These are phyloP conservation scores for Tricladium varicosporioides DNA, from an alignment of 2,329 filamentous ascomycete genomes.

Conservation along the genomic window DNA sequence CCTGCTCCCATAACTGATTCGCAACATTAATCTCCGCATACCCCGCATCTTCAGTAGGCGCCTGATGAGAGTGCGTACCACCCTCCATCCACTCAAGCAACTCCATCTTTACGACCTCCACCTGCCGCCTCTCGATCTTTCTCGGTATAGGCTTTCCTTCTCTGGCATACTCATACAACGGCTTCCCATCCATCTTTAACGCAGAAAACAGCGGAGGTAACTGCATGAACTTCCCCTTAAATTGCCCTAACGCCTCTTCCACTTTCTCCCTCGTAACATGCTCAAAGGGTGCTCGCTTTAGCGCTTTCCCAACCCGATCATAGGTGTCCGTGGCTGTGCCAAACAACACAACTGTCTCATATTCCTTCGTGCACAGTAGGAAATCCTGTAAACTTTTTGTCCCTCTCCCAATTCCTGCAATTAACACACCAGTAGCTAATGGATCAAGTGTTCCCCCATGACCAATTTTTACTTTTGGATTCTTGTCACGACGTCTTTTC, in stretches of 20 bases:
- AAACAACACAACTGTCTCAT: conserved; percentile 86
- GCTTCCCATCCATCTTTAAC: conserved; percentile 89
- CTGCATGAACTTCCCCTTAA: conserved; percentile 83
- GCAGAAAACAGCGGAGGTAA: conserved; percentile 91
- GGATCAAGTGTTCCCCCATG: conserved; percentile 96
- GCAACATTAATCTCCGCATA: conserved; percentile 73
- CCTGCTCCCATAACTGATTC: conserved; percentile 66
- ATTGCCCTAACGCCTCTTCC: conserved; percentile 70
- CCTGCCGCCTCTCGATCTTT: conserved; percentile 77
- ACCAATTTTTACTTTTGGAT: conserved; percentile 84
- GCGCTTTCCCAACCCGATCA: conserved; percentile 79
- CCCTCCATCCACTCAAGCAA: conserved; percentile 82
- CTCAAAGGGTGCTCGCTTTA: conserved; percentile 71
- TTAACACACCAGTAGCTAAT: conserved; percentile 87
- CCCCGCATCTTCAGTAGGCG: conserved; percentile 77
- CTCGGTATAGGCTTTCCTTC: conserved; percentile 83
- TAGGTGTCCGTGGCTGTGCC: conserved; percentile 92
- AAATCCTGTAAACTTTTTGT: conserved; percentile 82
- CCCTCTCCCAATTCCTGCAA: conserved; percentile 81
- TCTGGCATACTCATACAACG: conserved; percentile 91
- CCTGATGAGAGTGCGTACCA: conserved; percentile 74
- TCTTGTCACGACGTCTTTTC: conserved; percentile 55
- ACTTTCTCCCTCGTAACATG: conserved; percentile 79
- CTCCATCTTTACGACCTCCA: conserved; percentile 76
- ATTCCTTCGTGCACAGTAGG: conserved; percentile 86